phyloP scores from a whole-genome alignment of 2,329 filamentous ascomycete genomes.

The Fusarium miscanthi region DNA sequence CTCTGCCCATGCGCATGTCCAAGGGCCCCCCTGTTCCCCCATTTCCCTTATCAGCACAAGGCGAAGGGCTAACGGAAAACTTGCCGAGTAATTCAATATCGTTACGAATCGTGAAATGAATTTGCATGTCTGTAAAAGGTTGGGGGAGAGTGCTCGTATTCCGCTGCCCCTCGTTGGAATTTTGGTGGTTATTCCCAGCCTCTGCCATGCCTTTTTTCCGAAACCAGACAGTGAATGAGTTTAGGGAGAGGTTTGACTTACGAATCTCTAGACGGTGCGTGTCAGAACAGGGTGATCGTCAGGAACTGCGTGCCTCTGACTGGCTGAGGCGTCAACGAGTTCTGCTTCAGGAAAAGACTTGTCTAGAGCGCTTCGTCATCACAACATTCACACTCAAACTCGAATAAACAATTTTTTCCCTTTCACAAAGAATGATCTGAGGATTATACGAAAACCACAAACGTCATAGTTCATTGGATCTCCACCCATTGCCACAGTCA shows the following conservation, averaged over 20 bases:
- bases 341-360: conserved; percentile 28
- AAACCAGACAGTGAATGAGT: conserved; percentile 2
- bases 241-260: not conserved
- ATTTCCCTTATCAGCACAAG: conserved; percentile 27
- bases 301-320: conserved; percentile 29
- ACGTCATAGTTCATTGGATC: conserved; percentile 31
- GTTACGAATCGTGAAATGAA: not conserved
- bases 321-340: conserved; percentile 1
- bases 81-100: conserved; percentile 9
- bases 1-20: not conserved
- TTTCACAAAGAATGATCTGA: conserved; percentile 1
- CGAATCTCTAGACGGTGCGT: conserved; percentile 28
- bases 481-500: conserved; percentile 17
- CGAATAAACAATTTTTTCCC: not conserved
- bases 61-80: conserved; percentile 5
- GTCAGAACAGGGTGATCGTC: conserved; percentile 32
- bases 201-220: conserved; percentile 9
- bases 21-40: not conserved
- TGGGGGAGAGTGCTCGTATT: conserved; percentile 13
- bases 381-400: not conserved
- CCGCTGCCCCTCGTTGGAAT: conserved; percentile 14
- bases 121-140: conserved; percentile 3
- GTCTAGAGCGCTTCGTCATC: conserved; percentile 32
- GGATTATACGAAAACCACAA: conserved; percentile 4
- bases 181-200: conserved; percentile 3